These are phyloP conservation scores for Suhomyces bolitotheri DNA, from an alignment of 1,139 yeast genomes.

Conservation along the genomic window DNA sequence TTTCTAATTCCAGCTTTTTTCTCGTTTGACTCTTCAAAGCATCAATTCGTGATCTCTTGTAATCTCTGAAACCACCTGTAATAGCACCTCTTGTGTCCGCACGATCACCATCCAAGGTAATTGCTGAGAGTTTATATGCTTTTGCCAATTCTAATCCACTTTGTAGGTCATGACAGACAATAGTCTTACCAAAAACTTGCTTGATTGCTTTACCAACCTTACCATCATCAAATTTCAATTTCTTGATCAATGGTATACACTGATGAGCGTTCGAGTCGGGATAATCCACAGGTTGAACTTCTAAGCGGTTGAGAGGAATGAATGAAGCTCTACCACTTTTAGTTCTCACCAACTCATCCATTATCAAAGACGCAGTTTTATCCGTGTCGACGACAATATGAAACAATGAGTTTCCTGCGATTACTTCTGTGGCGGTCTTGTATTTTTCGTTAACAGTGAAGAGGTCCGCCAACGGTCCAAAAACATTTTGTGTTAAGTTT, in stretches of 20 bases:
- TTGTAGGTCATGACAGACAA: slow-evolving; percentile 71
- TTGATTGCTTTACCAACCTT: slow-evolving; percentile 62
- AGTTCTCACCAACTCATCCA: slow-evolving; percentile 73
- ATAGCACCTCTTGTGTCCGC: slow-evolving; percentile 82
- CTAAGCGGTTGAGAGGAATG: slow-evolving; percentile 80
- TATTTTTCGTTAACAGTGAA: slow-evolving; percentile 80
- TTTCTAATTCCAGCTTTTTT: slow-evolving; percentile 50
- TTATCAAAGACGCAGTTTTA: slow-evolving; percentile 73
- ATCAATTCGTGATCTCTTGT: slow-evolving; percentile 66
- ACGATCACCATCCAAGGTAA: slow-evolving; percentile 89
- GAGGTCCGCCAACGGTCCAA: slow-evolving; percentile 84
- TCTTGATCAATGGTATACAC: slow-evolving; percentile 74
- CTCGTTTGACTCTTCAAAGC: slow-evolving; percentile 57
- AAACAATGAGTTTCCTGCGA: slow-evolving; percentile 84
- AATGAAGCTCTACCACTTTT: slow-evolving; percentile 85
- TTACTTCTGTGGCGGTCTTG: slow-evolving; percentile 81
- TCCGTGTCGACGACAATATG: slow-evolving; percentile 90
- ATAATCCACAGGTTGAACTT: slow-evolving; percentile 35
- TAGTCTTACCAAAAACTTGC: slow-evolving; percentile 79
- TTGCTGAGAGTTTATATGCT: slow-evolving; percentile 64
- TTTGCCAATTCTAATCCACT: slow-evolving; percentile 71
- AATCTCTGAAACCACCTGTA: slow-evolving; percentile 87
- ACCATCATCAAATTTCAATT: slow-evolving; percentile 58
- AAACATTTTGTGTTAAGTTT: slow-evolving; percentile 59
- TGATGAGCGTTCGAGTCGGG: slow-evolving; percentile 57